Conservation (phyloP, 2,329 filamentous ascomycete species). For the Knufia petricola region DNA sequence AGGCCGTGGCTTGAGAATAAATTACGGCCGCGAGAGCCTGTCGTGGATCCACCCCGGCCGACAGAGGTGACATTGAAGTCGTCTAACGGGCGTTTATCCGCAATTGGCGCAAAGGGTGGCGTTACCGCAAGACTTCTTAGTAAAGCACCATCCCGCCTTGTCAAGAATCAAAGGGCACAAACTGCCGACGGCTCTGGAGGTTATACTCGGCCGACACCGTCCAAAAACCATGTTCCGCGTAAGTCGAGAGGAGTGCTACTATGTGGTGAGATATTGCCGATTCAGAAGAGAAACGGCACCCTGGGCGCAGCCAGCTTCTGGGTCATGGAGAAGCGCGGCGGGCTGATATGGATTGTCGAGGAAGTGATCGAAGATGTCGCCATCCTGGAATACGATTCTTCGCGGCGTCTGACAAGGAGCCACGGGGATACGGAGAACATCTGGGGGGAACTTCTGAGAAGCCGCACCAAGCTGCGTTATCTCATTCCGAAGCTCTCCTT, state of each 20-base stretch:
- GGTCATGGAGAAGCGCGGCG: slow-evolving; percentile 94
- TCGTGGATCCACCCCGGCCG: slow-evolving; percentile 33
- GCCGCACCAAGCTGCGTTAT: slow-evolving; percentile 64
- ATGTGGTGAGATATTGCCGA: slow-evolving; percentile 96
- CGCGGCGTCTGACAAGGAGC: slow-evolving; percentile 60
- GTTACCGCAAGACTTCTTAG: slow-evolving; percentile 81
- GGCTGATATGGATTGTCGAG: slow-evolving; percentile 94
- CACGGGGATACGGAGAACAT: slow-evolving; percentile 73
- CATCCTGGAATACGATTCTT: slow-evolving; percentile 64
- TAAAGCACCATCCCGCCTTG: slow-evolving; percentile 58
- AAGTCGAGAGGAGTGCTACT: slow-evolving; percentile 82
- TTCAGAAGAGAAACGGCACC: slow-evolving; percentile 86
- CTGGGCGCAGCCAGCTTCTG: slow-evolving; percentile 90
- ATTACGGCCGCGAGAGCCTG: slow-evolving; percentile 51
- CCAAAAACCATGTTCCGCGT: slow-evolving; percentile 56
- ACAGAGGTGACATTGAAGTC: slow-evolving; percentile 24
- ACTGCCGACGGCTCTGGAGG: slow-evolving; percentile 49
- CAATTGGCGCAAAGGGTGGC: slow-evolving; percentile 61
- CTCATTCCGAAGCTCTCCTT: slow-evolving; percentile 73
- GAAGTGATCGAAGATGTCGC: slow-evolving; percentile 95
- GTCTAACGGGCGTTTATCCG: slow-evolving; percentile 25
- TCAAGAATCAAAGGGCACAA: slow-evolving; percentile 40
- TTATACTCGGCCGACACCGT: slow-evolving; percentile 43
- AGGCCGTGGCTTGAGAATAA: slow-evolving; percentile 84
- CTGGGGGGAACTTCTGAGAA: slow-evolving; percentile 60